A percentile compares a stretch with the other conserved stretches of the same genome.
phyloP scores from a whole-genome alignment of 163 green algal species.

The Trebouxia gelatinosa region DNA sequence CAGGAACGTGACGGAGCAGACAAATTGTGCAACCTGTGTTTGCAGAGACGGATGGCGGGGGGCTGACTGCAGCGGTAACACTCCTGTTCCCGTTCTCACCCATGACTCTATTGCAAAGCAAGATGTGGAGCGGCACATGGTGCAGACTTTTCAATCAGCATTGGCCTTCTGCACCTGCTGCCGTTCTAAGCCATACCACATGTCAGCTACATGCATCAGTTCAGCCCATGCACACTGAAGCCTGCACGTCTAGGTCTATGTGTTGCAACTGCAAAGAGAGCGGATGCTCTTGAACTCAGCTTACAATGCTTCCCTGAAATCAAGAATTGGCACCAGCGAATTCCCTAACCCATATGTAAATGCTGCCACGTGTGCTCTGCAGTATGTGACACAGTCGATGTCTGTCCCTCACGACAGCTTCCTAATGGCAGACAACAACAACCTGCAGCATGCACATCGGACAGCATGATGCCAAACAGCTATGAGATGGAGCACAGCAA shows the following conservation, averaged over 20 bases:
- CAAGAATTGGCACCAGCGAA: background rate
- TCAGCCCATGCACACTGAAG: background rate
- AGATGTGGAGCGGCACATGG: background rate
- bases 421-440: constrained; percentile 32
- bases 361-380: background rate
- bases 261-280: background rate
- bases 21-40: constrained; percentile 47
- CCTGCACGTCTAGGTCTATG: background rate
- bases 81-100: background rate
- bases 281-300: background rate
- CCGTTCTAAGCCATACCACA: background rate
- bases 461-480: constrained; percentile 26
- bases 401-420: constrained; percentile 11
- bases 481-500: constrained; percentile 39
- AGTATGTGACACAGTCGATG: constrained; percentile 38
- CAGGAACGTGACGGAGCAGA: constrained; percentile 34
- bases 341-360: background rate
- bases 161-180: background rate
- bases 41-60: constrained; percentile 49
- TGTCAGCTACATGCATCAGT: background rate
- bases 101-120: background rate
- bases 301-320: background rate
- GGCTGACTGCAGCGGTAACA: constrained; percentile 48
- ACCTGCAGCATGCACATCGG: constrained; percentile 31
- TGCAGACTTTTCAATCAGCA: background rate